Conservation (phyloP, 257 asterid genomes). For the Solanum chiquidenum region DNA sequence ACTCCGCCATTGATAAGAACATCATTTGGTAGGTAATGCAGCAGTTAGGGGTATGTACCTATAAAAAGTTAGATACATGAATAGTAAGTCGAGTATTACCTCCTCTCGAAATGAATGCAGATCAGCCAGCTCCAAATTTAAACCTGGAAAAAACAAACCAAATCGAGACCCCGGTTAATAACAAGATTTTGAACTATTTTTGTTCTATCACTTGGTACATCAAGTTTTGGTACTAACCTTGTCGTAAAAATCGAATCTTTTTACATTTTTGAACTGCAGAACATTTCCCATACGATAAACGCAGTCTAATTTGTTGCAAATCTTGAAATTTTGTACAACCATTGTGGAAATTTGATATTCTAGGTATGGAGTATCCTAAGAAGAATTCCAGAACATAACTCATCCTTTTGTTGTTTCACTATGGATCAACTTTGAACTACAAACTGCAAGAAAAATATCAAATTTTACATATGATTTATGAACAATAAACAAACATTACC, state of each 20-base stretch:
- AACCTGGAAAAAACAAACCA: slow-evolving; percentile 8
- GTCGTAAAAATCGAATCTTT: slow-evolving; percentile 8
- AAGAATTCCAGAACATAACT: slow-evolving; percentile 20
- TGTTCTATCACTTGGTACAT: no score
- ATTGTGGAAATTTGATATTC: neutral
- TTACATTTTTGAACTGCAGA: slow-evolving; percentile 5
- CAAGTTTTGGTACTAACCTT: slow-evolving; percentile 22
- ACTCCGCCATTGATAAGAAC: neutral
- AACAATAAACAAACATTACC: no score
- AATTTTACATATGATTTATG: neutral
- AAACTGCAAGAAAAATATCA: neutral
- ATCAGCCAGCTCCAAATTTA: slow-evolving; percentile 16
- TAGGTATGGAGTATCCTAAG: slow-evolving; percentile 6
- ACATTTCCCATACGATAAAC: slow-evolving; percentile 8
- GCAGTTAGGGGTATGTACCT: neutral
- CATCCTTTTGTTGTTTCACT: slow-evolving; percentile 19
- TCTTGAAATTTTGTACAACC: slow-evolving; percentile 1
- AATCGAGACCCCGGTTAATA: no score
- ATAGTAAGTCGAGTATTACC: slow-evolving; percentile 10
- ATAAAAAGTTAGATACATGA: neutral
- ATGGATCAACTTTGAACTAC: neutral
- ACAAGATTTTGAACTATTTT: neutral
- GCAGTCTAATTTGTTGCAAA: slow-evolving; percentile 1
- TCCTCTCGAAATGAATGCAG: slow-evolving; percentile 13
- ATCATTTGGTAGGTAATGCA: neutral